Conservation (phyloP, 306 rosid species). For the Pterocarpus santalinus region DNA sequence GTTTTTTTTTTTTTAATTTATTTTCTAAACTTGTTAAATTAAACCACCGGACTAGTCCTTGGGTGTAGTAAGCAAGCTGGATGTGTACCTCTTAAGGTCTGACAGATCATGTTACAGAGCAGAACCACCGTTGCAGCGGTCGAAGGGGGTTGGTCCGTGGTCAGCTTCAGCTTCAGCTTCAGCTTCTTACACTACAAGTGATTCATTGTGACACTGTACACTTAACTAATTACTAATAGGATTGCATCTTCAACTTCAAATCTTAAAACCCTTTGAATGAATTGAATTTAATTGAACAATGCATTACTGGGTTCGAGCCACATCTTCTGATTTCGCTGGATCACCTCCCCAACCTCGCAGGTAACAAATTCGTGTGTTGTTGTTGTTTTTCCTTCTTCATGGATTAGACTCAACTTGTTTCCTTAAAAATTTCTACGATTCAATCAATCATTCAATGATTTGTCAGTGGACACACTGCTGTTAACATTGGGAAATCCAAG, state of each 20-base stretch:
- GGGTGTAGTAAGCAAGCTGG: too few relatives aligned
- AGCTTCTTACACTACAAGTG: neutral
- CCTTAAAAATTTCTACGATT: neutral
- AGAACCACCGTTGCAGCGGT: too few relatives aligned
- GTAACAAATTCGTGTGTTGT: conserved; percentile 4
- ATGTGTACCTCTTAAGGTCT: too few relatives aligned
- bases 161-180: too few relatives aligned
- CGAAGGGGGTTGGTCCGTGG: too few relatives aligned
- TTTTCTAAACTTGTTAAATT: too few relatives aligned
- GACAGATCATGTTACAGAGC: too few relatives aligned
- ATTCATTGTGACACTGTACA: neutral
- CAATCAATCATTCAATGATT: neutral
- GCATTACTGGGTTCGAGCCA: conserved; percentile 95
- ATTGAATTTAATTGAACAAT: conserved; percentile 41
- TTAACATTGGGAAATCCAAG: conserved; percentile 87
- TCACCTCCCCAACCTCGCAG: conserved; percentile 89
- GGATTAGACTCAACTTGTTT: neutral
- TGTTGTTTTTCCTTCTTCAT: neutral
- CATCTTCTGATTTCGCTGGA: conserved; percentile 79
- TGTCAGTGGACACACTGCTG: conserved; percentile 91
- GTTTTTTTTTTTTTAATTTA: too few relatives aligned
- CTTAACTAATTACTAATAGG: neutral
- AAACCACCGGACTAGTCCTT: too few relatives aligned
- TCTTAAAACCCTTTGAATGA: neutral
- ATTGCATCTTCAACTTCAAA: neutral